Percentiles rank a stretch among this genome's conserved stretches.
Conservation (phyloP, 345 rosid species). For the Acer campestre region DNA sequence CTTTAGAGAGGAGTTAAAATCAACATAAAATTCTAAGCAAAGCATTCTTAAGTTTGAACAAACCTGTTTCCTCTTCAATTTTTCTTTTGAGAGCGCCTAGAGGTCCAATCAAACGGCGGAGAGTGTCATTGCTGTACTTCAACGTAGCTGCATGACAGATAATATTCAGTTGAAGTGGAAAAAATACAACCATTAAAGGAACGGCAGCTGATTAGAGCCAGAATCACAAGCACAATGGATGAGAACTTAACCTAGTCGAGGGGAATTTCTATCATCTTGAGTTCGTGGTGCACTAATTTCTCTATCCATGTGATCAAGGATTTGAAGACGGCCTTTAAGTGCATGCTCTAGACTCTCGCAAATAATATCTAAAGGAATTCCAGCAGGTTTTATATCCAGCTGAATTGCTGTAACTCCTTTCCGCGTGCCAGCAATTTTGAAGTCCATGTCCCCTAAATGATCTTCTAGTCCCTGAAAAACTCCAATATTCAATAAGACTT, state of each 20-base stretch:
- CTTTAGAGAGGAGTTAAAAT: background rate
- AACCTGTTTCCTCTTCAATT: conserved; percentile 95
- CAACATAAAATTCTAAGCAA: background rate
- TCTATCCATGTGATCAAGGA: conserved; percentile 87
- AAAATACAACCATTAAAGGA: background rate
- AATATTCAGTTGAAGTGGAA: conserved; percentile 22
- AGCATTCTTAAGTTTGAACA: conserved; percentile 14
- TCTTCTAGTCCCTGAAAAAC: conserved; percentile 89
- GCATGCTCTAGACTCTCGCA: conserved; percentile 89
- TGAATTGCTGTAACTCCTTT: conserved; percentile 91
- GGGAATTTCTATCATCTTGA: conserved; percentile 55
- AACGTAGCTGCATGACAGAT: conserved; percentile 58
- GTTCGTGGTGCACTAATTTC: conserved; percentile 70
- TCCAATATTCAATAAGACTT: conserved; percentile 14
- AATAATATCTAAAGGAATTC: conserved; percentile 90
- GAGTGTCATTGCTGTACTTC: conserved; percentile 78
- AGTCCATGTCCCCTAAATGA: conserved; percentile 99
- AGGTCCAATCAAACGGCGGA: conserved; percentile 90
- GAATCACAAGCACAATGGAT: conserved; percentile 15
- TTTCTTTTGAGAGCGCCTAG: conserved; percentile 77
- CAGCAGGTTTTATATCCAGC: conserved; percentile 98
- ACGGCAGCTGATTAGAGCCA: background rate
- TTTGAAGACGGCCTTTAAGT: conserved; percentile 82
- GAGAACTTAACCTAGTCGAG: conserved; percentile 64
- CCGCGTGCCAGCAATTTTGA: conserved; percentile 94